Conservation (phyloP, 2,329 filamentous ascomycete species). For the Diatrype stigma region DNA sequence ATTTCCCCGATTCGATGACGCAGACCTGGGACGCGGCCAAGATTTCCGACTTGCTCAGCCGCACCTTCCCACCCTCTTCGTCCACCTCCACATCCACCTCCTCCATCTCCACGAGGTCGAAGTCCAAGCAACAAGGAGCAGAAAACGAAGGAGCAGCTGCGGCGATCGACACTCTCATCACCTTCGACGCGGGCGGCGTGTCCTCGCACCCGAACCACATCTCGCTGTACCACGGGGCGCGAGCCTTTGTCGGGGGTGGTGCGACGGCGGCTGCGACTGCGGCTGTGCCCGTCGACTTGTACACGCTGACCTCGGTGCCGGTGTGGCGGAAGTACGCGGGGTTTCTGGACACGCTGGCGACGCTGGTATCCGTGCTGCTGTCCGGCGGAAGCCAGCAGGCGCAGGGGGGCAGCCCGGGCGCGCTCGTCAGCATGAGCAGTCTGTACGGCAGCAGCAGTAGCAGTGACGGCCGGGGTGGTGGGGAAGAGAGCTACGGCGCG, state of each 20-base stretch:
- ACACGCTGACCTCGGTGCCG: constrained; percentile 72
- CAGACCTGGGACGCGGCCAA: constrained; percentile 67
- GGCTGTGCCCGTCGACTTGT: constrained; percentile 73
- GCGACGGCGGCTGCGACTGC: too few relatives aligned
- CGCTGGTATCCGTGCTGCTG: constrained; percentile 55
- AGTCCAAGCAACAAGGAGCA: constrained; percentile 34
- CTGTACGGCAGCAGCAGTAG: constrained; percentile 41
- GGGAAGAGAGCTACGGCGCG: constrained; percentile 45
- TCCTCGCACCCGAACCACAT: constrained; percentile 92
- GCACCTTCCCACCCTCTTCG: constrained; percentile 76
- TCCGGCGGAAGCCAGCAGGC: constrained; percentile 17
- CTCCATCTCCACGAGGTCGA: constrained; percentile 22
- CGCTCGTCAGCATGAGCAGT: constrained; percentile 68
- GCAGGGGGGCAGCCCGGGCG: constrained; percentile 47
- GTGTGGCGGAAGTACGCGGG: constrained; percentile 77
- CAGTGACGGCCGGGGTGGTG: constrained; percentile 11
- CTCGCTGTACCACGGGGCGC: constrained; percentile 78
- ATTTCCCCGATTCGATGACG: constrained; percentile 90
- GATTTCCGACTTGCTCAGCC: constrained; percentile 66
- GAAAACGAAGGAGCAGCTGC: constrained; percentile 19
- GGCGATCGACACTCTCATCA: constrained; percentile 77
- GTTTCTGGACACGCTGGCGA: constrained; percentile 71
- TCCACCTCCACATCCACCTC: constrained; percentile 31
- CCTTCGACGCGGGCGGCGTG: constrained; percentile 80
- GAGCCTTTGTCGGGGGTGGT: constrained; percentile 68